Evolutionary conservation across 108 stramenopile species (phyloP).

Genomic region (Nitzschia palea): DNA sequence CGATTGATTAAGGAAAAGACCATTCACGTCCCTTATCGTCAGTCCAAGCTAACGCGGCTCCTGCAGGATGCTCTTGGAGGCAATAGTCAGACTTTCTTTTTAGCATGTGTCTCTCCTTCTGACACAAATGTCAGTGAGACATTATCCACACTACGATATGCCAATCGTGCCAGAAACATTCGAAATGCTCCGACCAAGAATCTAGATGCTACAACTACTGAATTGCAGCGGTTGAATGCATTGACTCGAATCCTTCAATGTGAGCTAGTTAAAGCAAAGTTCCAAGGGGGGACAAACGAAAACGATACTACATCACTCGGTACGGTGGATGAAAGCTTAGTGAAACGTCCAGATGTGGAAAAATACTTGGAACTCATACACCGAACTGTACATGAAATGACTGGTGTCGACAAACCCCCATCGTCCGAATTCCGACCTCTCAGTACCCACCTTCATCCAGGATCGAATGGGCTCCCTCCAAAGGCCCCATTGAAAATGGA

Average conservation of each 20-base stretch:
- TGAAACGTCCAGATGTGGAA: conserved; percentile 57
- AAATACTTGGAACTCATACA: conserved; percentile 58
- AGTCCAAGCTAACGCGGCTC: conserved; percentile 95
- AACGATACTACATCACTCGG: conserved; percentile 37
- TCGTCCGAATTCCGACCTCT: neutral
- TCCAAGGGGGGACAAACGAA: conserved; percentile 24
- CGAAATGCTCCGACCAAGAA: conserved; percentile 82
- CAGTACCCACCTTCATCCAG: neutral
- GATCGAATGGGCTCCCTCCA: neutral
- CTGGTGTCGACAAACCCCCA: neutral
- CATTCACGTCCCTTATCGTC: conserved; percentile 84
- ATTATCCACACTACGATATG: conserved; percentile 91
- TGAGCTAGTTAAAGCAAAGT: conserved; percentile 65
- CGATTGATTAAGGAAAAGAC: conserved; percentile 61
- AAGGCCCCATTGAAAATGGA: neutral
- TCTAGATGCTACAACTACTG: conserved; percentile 73
- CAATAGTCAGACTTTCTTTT: conserved; percentile 91
- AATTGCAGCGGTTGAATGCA: conserved; percentile 80
- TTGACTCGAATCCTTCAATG: conserved; percentile 61
- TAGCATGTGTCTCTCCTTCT: conserved; percentile 94
- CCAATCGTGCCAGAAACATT: conserved; percentile 96
- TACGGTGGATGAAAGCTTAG: conserved; percentile 44
- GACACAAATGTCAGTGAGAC: conserved; percentile 91
- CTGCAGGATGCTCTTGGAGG: conserved; percentile 96
- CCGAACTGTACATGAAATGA: conserved; percentile 27